Evolutionary conservation across 2,329 filamentous ascomycete genomes (phyloP), one percentile per base, ranked within the genome.

Genomic region (Paraphoma sp.): DNA sequence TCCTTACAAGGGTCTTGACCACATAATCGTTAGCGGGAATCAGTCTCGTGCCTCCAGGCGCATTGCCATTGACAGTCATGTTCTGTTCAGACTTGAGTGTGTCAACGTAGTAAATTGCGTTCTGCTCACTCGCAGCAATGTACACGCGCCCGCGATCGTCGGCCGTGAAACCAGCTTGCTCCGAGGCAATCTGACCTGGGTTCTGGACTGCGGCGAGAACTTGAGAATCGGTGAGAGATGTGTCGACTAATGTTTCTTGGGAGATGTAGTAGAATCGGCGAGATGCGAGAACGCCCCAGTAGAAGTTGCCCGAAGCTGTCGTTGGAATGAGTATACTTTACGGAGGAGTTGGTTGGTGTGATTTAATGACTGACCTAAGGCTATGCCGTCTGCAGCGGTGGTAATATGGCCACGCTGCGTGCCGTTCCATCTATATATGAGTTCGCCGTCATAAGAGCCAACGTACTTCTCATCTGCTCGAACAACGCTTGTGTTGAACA

Each of bases 81-180:
- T 72, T 73, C 14, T 74, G 65, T 50, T 76, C 63, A 1, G 68
- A 63, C 56, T 76, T 71, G 16, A 70, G 58, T 3, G 75, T 79
- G 54, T 79, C 74, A 47, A 80, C 76, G 50, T 80, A 79, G 64
- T 77, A 79, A 40, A 80, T 78, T 5, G 78, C 76, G 53, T 81
- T 81, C 43, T 80, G 78, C 63, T 81, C 79, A 51, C 70, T 74
- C 6, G 78, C 77, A 30, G 72, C 60, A 49, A 80, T 76, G 55
- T 80, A 80, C 8, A 81, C 70, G 1, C 77, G 65, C 1, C 78
- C 78, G 11, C 67, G 69, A 54, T 79, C 76, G 52, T 80, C 78
- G 3, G 78, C 77, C 2, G 76, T 78, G 59, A 79, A 76, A 6
- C 78, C 78, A 9, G 77, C 78, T 60, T 79, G 78, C 51, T 80